Evolutionary conservation across 1,284 basidiomycete genomes (phyloP), one percentile per base, ranked within the genome.

Genomic region (Pseudozyma flocculosa): DNA sequence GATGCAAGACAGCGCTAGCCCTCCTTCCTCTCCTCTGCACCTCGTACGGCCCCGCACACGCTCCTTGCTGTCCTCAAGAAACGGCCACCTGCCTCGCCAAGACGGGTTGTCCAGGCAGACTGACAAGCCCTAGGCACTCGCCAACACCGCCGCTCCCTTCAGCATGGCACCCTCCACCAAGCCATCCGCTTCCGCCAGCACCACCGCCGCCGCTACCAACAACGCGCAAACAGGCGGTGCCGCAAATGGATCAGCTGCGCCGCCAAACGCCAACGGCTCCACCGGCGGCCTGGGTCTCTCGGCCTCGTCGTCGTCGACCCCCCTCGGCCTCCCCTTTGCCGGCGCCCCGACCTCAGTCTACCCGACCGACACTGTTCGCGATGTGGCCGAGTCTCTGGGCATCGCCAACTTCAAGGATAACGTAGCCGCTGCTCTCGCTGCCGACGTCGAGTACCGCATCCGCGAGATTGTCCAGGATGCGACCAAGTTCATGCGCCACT

Each of bases 391-490:
- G 70, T 88, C 88, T 0, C 79, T 96, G 26, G 87, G 88, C 43
- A 86, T 97, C 54, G 82, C 85, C n/a, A 87, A 82, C 41, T 80
- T 98, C 40, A 83, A 89, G 1, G 90, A 93, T 51, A 79, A 84
- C 7, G 88, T 96, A 13, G 88, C 92, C 2, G 86, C 86, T 18
- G 84, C 89, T 0, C 83, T 99, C 17, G 92, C 94, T 2, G 91
- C 90, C 59, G 95, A 99, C 81, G 91, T 97, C 39, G 94, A 98
- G 78, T 96, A 97, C 80, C 84, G 95, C 54, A 85, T 97, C 74
- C 92, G 94, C 77, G 90, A 94, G 76, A 86, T 94, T 40, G 85
- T 93, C 57, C 90, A 95, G 87, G 93, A 97, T 83, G 92, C 94
- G 11, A 86, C 90, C 22, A 89, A 92, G 57, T 98, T 95, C 79